Evolutionary conservation across 257 asterid genomes (phyloP), one percentile per base, ranked within the genome.

Genomic region (Anisodus tanguticus): DNA sequence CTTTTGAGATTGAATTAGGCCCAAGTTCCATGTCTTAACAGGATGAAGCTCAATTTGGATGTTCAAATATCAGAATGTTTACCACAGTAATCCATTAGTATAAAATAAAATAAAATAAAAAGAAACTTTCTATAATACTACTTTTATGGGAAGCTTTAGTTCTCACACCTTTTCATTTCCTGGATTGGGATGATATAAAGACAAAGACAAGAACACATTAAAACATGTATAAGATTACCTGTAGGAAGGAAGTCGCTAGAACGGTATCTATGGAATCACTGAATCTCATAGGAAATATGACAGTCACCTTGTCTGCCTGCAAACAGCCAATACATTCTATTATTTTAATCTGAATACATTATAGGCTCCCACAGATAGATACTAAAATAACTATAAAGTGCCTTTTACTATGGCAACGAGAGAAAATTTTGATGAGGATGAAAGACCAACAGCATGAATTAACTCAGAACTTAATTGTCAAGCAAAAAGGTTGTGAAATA

Each of bases 201-300:
- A 74, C 35, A 12, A 47, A 31, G 26, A 22, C 39, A 47, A 22
- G 22, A 71, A 71, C 82, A 77, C 16, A 53, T 53, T 13, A 13
- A 71, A 31, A 53, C 59, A 16, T 76, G 81, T 51, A 37, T 37
- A 41, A 10, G 49, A 53, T 68, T 90, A 94, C 99, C 98, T 92
- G 97, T 78, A 96, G 93, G 90, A 96, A 96, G 84, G 99, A 96
- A 78, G 98, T 89, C 19, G 99, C 98, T 59, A 96, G 97, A 91
- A 92, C 91, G 64, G 90, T 93, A 88, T 95, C 97, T 39, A 90
- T 85, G 6, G 99, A 90, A 92, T 95, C 98, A 85, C 88, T 94
- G 91, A 95, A 95, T 81, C 94, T 91, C 98, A 95, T 93, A 54
- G 99, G 98, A 82, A 92, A 94, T 82, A 94, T 89, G 84, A 93